Evolutionary conservation across 306 rosid species (phyloP), one percentile per base, ranked within the genome.

Genomic region (Parietaria judaica): DNA sequence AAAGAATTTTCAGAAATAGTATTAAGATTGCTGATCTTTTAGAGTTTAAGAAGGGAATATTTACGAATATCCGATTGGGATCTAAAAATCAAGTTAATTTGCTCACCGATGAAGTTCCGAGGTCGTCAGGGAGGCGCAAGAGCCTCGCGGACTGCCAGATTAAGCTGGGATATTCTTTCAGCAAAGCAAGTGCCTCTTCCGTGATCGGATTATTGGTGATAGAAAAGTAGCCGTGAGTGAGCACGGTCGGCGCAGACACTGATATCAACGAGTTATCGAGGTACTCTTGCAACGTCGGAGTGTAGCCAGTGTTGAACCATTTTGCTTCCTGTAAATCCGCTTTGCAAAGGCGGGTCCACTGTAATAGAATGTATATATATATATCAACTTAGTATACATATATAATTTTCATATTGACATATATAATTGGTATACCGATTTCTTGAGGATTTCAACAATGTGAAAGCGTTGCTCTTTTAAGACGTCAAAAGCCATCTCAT

Each of bases 311-410:
- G 9, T 56, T 3, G 3, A 61, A 68, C 81, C 81, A 77, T 44
- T 50, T 64, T 3, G 81, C 77, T 36, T 77, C 74, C 16, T 3
- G 1, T 23, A 67, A 36, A 13, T 38, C 46, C 37, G 71, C 0
- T 67, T 51, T 68, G 36, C 78, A 77, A 12, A 53, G 31, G 52
- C 64, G 68, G 23, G 6, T 13, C 82, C 82, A 66, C 76, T 66
- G n/a, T 12, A 49, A 41, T 41, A 41, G 31, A 23, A 23, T 23
- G 2, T 23, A 23, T 23, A 23, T 23, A 23, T 23, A 23, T 23
- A 23, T 23, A 23, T 23, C 2, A 23, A 23, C 31, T 23, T 23
- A 23, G 31, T 23, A 23, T 0, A 23, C 2, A 23, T 23, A 23
- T 23, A 23, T 23, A 23, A 23, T 23, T 23, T 23, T 23, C 31